Base-by-base conservation (phyloP, 768 basidiomycete species). In the Porphyrellus cyaneotinctus region DNA sequence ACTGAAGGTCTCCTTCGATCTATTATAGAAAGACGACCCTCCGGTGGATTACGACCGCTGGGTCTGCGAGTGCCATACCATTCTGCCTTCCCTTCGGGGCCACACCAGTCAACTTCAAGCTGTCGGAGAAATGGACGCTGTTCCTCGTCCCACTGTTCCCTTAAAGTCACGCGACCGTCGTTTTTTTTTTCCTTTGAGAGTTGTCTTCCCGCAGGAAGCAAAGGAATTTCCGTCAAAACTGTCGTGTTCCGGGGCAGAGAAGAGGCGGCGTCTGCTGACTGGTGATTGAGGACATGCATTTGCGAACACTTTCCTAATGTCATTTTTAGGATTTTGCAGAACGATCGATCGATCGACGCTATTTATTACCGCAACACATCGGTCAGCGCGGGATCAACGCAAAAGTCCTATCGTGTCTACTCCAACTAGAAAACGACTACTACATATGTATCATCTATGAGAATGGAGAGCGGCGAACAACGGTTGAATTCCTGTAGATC, bases 311-410 rank as follows among this genome's bases (percentile, higher is more conserved):
- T 11, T 3, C 14, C 14, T 35, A 0, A 41, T 22, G 2, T 2
- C 9, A 22, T 3, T 17, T 17, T 20, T 2, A 58, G 57, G 63
- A 0, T 82, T 82, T 56, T 81, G 78, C 45, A 81, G 80, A 10
- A 82, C 81, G n/a, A n/a, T n/a, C 2, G 82, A 82, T 44, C n/a
- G 81, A 82, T 52, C 72, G 73, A 26, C 68, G 64, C n/a, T 63
- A 60, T 45, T 35, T 64, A 6, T 36, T 64, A 15, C 64, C 64
- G 2, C 20, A 51, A 0, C 55, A 52, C 20, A 66, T 61, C 26
- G 9, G 5, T 28, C 26, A 28, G 26, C 26, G 26, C 26, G 26
- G 26, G 26, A 28, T 9, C 26, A 28, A 28, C 26, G 26, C 26
- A 9, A 28, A 28, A 9, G 26, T 28, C 26, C 9, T 65, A 8